Percentiles rank a stretch among this genome's conserved stretches.
Evolutionary conservation across 768 basidiomycete genomes (phyloP).

Genomic region (Rhizopogon salebrosus): DNA sequence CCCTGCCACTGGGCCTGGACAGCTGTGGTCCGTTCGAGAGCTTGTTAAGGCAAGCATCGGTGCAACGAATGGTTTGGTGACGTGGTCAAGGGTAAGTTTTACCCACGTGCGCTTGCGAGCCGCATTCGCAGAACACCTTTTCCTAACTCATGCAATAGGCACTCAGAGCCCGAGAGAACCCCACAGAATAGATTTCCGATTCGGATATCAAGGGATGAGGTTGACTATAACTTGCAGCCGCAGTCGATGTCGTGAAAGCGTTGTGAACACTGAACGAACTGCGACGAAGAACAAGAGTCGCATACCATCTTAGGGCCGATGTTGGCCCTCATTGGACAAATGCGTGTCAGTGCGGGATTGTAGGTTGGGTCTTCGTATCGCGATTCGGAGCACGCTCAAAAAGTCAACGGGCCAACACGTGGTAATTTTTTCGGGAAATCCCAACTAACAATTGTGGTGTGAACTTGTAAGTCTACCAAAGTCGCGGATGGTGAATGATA

Average conservation of each 20-base stretch:
- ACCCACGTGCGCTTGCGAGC: neutral
- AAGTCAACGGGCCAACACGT: too few species aligned
- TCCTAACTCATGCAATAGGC: constrained; percentile 29
- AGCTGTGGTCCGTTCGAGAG: constrained; percentile 24
- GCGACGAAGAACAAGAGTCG: constrained; percentile 21
- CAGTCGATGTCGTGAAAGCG: constrained; percentile 32
- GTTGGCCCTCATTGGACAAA: constrained; percentile 26
- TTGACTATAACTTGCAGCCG: constrained; percentile 27
- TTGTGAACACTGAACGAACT: constrained; percentile 18
- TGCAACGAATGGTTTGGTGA: constrained; percentile 37
- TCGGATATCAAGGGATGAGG: constrained; percentile 32
- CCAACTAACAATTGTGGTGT: neutral
- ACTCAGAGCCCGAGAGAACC: constrained; percentile 34
- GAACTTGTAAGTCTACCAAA: neutral
- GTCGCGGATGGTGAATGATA: neutral
- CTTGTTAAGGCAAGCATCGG: constrained; percentile 23
- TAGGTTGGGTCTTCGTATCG: constrained; percentile 33
- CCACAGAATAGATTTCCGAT: constrained; percentile 32
- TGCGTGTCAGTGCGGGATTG: constrained; percentile 30
- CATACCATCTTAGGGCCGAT: constrained; percentile 33
- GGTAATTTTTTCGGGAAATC: neutral
- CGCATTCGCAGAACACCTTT: constrained; percentile 29
- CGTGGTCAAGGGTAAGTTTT: constrained; percentile 30
- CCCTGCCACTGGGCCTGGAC: too few species aligned
- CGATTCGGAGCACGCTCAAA: constrained; percentile 8